A percentile compares a stretch with the other conserved stretches of the same genome.
Conservation (phyloP, 345 rosid genomes). For the Brassica rapa region DNA sequence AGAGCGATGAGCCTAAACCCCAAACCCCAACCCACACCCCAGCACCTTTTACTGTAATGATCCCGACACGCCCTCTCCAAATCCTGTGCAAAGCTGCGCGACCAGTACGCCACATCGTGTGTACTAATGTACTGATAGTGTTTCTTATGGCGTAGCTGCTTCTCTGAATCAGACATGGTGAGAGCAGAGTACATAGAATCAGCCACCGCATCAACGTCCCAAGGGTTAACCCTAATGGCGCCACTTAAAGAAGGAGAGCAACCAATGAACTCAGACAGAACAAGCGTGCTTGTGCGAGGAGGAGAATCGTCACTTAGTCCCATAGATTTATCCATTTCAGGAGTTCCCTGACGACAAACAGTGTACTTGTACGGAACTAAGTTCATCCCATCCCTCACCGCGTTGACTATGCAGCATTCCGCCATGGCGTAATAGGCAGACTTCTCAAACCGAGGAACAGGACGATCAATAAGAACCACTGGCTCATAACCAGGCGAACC, state of each 20-base stretch:
- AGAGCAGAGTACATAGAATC: conserved; percentile 46
- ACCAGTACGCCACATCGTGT: conserved; percentile 69
- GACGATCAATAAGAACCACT: conserved; percentile 51
- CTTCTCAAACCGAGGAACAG: conserved; percentile 49
- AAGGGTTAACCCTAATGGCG: conserved; percentile 56
- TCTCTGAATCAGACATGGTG: conserved; percentile 47
- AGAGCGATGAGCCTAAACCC: conserved; percentile 47
- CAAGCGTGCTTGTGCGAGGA: conserved; percentile 50
- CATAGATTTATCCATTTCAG: conserved; percentile 37
- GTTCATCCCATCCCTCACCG: conserved; percentile 59
- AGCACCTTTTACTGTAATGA: conserved; percentile 50
- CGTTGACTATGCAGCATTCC: conserved; percentile 55
- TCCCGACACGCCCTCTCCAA: conserved; percentile 50
- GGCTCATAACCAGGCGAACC: conserved; percentile 50
- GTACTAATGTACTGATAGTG: conserved; percentile 59
- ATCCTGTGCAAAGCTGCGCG: conserved; percentile 49
- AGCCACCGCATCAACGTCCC: conserved; percentile 51
- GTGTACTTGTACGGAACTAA: conserved; percentile 54
- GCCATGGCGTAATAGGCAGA: conserved; percentile 58
- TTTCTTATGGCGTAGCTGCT: conserved; percentile 43
- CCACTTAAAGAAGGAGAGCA: conserved; percentile 60
- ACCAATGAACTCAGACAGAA: conserved; percentile 55
- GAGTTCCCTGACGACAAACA: conserved; percentile 51
- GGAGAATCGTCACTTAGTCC: conserved; percentile 42
- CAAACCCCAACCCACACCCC: conserved; percentile 54